phyloP scores from a whole-genome alignment of 2,329 filamentous ascomycete species.

The Rhynchosporium agropyri region DNA sequence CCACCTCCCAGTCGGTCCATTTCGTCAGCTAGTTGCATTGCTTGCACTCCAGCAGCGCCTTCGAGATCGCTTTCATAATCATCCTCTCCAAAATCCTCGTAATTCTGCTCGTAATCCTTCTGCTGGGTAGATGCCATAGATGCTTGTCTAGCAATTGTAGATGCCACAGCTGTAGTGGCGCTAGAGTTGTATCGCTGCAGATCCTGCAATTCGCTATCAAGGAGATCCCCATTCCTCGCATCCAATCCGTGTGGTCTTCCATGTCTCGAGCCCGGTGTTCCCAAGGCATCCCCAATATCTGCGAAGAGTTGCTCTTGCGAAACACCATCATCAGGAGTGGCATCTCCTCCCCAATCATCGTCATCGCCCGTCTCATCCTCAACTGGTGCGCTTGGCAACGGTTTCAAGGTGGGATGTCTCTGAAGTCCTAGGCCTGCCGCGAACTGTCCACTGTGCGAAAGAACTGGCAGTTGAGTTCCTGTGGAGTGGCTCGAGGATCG shows the following conservation, averaged over 20 bases:
- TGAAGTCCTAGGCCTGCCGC: slow-evolving; percentile 31
- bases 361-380: slow-evolving; percentile 35
- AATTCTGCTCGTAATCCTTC: slow-evolving; percentile 40
- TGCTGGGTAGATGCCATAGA: slow-evolving; percentile 53
- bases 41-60: slow-evolving; percentile 79
- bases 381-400: slow-evolving; percentile 41
- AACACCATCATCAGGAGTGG: slow-evolving; percentile 35
- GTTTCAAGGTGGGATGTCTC: slow-evolving; percentile 42
- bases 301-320: slow-evolving; percentile 43
- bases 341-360: slow-evolving; percentile 37
- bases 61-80: slow-evolving; percentile 86
- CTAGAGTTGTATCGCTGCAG: slow-evolving; percentile 55
- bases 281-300: slow-evolving; percentile 43
- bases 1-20: slow-evolving; percentile 66
- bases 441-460: slow-evolving; percentile 25
- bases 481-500: slow-evolving; percentile 33
- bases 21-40: slow-evolving; percentile 82
- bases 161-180: slow-evolving; percentile 49
- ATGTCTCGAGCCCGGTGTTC: slow-evolving; percentile 28
- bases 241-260: slow-evolving; percentile 25
- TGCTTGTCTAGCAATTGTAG: slow-evolving; percentile 52
- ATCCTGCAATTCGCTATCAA: slow-evolving; percentile 52
- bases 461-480: slow-evolving; percentile 22
- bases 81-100: slow-evolving; percentile 52
- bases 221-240: slow-evolving; percentile 49